phyloP scores from a whole-genome alignment of 2,329 filamentous ascomycete genomes.

The Phialemoniopsis sp. region DNA sequence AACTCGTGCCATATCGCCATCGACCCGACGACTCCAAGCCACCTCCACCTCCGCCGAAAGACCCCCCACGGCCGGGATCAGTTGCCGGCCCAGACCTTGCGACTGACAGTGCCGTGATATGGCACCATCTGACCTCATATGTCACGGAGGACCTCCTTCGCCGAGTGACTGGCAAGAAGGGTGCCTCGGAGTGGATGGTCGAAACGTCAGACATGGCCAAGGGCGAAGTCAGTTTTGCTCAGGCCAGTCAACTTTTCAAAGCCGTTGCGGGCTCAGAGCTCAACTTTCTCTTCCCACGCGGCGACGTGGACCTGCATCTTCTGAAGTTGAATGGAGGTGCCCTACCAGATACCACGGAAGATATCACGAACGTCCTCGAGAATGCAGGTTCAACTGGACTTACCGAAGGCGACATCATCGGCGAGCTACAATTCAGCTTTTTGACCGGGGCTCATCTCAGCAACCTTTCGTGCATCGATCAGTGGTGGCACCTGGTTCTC shows the following conservation, averaged over 20 bases:
- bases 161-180: constrained; percentile 38
- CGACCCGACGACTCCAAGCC: constrained; percentile 15
- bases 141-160: constrained; percentile 40
- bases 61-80: constrained; percentile 4
- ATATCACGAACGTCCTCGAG: constrained; percentile 12
- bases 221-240: constrained; percentile 33
- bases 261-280: constrained; percentile 31
- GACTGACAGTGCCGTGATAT: constrained; percentile 30
- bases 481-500: constrained; percentile 56
- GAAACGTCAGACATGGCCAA: constrained; percentile 49
- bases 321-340: not conserved
- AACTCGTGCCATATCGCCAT: constrained; percentile 41
- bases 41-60: not conserved
- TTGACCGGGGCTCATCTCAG: constrained; percentile 53
- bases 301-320: constrained; percentile 33
- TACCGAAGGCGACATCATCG: constrained; percentile 41
- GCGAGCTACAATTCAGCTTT: constrained; percentile 58
- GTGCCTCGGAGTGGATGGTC: constrained; percentile 41
- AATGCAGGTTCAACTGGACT: constrained; percentile 13
- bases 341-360: constrained; percentile 17
- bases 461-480: constrained; percentile 55
- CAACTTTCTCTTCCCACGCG: constrained; percentile 41
- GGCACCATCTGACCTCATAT: constrained; percentile 45
- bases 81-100: constrained; percentile 16
- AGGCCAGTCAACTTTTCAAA: constrained; percentile 30